These are phyloP conservation scores for Babesia sp. DNA, from an alignment of 169 alveolate genomes.

Conservation along the genomic window DNA sequence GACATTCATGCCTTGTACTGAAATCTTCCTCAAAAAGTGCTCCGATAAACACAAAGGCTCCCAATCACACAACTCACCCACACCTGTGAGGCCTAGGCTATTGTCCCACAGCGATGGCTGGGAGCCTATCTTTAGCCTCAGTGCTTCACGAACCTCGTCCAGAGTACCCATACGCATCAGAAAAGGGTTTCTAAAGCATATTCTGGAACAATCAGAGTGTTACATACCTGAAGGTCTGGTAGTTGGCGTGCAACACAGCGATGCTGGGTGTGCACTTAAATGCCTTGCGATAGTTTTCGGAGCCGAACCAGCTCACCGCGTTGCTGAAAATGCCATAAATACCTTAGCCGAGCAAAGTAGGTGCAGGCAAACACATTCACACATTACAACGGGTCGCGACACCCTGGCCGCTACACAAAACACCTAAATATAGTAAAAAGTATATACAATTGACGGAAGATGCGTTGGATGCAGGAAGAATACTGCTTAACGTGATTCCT, in stretches of 20 bases:
- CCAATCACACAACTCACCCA: conserved; percentile 67
- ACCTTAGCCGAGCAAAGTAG: neutral
- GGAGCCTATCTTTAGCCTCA: conserved; percentile 36
- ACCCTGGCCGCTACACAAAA: no score
- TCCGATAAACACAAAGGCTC: conserved; percentile 25
- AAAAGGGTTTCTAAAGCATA: conserved; percentile 54
- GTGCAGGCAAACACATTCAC: neutral
- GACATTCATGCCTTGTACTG: conserved; percentile 49
- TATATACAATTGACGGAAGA: no score
- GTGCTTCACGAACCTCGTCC: conserved; percentile 59
- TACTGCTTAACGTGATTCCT: no score
- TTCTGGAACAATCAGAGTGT: no score
- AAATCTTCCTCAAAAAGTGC: conserved; percentile 19
- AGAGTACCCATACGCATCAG: conserved; percentile 57
- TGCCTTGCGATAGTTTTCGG: conserved; percentile 71
- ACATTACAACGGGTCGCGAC: no score
- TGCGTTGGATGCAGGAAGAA: no score
- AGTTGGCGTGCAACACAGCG: conserved; percentile 44
- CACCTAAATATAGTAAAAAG: no score
- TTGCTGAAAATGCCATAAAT: conserved; percentile 25
- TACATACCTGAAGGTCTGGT: conserved; percentile 50
- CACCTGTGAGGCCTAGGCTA: conserved; percentile 46
- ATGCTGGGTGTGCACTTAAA: conserved; percentile 53
- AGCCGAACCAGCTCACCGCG: conserved; percentile 68
- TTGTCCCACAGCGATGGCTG: conserved; percentile 45